Evolutionary conservation across 1,139 yeast species (phyloP).

Genomic region (Dujonia santamariae): DNA sequence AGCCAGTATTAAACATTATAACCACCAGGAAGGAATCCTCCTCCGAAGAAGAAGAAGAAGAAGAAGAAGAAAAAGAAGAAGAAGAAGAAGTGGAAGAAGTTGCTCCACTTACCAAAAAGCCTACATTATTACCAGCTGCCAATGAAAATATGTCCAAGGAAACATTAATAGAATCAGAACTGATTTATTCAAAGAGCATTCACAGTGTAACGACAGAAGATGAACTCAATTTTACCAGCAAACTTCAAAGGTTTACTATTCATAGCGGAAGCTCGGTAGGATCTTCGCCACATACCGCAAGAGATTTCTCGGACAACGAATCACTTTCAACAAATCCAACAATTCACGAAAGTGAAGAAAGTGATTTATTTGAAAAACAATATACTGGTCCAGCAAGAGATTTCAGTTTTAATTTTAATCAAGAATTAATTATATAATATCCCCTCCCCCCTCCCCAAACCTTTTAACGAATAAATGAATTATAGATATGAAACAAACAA

Average conservation of each 20-base stretch:
- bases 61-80: slow-evolving; percentile 1
- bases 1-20: too few species aligned
- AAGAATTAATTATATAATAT: too few species aligned
- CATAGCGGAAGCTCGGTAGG: not conserved
- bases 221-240: not conserved
- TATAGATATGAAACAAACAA: too few species aligned
- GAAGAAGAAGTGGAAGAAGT: not conserved
- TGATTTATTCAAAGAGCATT: too few species aligned
- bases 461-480: too few species aligned
- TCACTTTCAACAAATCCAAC: slow-evolving; percentile 8
- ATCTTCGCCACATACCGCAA: not conserved
- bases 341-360: slow-evolving; percentile 2
- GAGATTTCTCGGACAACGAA: slow-evolving; percentile 7
- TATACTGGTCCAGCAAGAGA: too few species aligned
- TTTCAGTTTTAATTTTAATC: slow-evolving; percentile 1
- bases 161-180: slow-evolving; percentile 14
- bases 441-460: too few species aligned
- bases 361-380: slow-evolving; percentile 1
- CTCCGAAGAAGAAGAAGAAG: not conserved
- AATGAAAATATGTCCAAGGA: slow-evolving; percentile 16
- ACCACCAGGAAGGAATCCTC: slow-evolving; percentile 5
- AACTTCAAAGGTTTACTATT: not conserved
- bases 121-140: slow-evolving; percentile 1
- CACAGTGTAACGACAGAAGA: too few species aligned
- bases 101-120: slow-evolving; percentile 1